Evolutionary conservation across 257 asterid genomes (phyloP).

Genomic region (Solanum pennellii): DNA sequence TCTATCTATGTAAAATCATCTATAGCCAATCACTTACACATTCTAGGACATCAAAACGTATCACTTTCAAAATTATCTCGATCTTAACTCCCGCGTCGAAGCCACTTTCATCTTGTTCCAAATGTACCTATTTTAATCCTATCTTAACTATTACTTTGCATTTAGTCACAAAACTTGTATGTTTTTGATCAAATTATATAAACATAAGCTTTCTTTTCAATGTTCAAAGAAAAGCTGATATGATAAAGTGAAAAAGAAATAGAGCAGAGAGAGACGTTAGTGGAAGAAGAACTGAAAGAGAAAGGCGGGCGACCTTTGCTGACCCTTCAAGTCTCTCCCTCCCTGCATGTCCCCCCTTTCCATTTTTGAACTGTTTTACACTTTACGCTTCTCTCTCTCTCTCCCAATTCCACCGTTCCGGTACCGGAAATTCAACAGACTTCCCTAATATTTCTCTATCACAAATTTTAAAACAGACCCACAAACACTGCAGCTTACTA

Average conservation of each 20-base stretch:
- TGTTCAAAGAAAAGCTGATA: background rate
- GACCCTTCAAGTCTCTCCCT: conserved; percentile 5
- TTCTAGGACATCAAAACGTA: background rate
- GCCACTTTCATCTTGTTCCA: fast-evolving
- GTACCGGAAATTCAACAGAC: background rate
- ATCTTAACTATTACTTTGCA: no score
- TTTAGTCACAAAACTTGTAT: no score
- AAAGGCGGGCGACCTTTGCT: conserved; percentile 7
- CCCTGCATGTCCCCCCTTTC: conserved; percentile 1
- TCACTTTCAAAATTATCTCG: background rate
- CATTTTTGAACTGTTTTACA: background rate
- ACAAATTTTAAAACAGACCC: background rate
- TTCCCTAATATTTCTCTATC: background rate
- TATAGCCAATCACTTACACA: background rate
- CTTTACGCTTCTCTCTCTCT: background rate
- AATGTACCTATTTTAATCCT: no score
- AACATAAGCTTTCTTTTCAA: no score
- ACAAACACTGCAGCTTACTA: background rate
- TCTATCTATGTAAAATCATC: no score
- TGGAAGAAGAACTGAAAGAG: background rate
- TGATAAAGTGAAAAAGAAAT: background rate
- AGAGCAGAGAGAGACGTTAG: background rate
- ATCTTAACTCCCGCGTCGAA: background rate
- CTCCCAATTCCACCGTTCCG: background rate
- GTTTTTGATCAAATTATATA: no score